Base-by-base conservation (phyloP, 2,329 filamentous ascomycete genomes). In the Aspergillaceae sp. region DNA sequence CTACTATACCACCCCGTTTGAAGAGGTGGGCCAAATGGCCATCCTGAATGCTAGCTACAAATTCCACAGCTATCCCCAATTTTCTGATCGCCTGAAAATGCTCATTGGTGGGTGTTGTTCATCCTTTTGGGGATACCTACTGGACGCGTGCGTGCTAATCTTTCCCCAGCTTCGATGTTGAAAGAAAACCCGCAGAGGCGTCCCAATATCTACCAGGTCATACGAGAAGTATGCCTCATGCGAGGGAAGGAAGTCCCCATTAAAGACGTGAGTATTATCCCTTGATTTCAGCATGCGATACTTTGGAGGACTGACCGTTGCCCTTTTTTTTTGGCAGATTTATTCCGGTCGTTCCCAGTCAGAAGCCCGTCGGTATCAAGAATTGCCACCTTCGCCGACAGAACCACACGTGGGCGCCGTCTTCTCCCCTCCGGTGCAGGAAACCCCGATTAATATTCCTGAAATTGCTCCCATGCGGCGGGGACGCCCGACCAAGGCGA, bases 1-100 rank as follows among this genome's bases (percentile, higher is more conserved):
- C 73, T 98, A 97, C 69, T 98, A 98, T 69, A 98, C 92, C 1
- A 98, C 92, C 4, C 92, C 92, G 0, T 98, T 98, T 59, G 92
- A 98, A 69, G 91, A 97, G 53, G 89, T 95, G 62, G 92, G 92
- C 28, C 91, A 96, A 71, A 86, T 97, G 73, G 92, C 92, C 8
- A 98, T 98, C 53, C 72, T 98, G 50, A 97, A 97, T 63, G 92
- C 92, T 43, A 94, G 82, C 66, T 97, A 87, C 76, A 90, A 87
- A 60, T 98, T 87, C 59, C 92, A 91, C 4, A 80, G 77, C 49
- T 88, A 96, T 60, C 92, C 92, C 29, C 74, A 79, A 11, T 98
- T 98, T 64, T 96, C 92, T 0, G 87, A 94, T 56, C 81, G 85
- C 46, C 70, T 96, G 46, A 96, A 96, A 73, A 82, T 84, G 59